Evolutionary conservation across 495 filamentous ascomycete genomes (phyloP), one percentile per base, ranked within the genome.

Genomic region (Xylaria telfairii): DNA sequence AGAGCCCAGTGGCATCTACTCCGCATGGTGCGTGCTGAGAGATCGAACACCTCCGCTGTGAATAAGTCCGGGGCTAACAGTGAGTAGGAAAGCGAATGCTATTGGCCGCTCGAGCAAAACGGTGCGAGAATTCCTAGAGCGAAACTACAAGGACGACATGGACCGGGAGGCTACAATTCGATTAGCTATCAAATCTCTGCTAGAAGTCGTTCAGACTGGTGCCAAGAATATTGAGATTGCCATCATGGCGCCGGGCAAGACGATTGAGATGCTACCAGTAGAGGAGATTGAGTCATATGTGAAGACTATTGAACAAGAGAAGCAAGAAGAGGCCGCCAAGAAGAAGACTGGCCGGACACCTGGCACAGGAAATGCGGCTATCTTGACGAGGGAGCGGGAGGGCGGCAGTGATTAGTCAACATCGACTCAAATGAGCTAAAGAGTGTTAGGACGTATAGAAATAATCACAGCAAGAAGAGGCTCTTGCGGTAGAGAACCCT

Each of bases 171-270:
- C 93, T 71, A 98, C 96, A n/a, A 94, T 99, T 81, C 93, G 96
- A 80, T 86, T 99, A 74, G 94, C 96, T 21, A 94, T 98, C 85
- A 98, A 98, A 87, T 98, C 95, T 53, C 87, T 99, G 72, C 84
- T 99, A 73, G 96, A 99, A 84, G 96, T 99, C 62, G 96, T 99
- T 69, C 96, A 99, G 80, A 99, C 96, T 17, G 96, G 96, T 60
- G 96, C 96, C 34, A 99, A 99, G 89, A 99, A 99, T 81, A 99
- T 99, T 77, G 96, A 99, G 84, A 97, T 99, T 74, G 96, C 96
- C 39, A 92, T 99, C 80, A 98, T 99, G 96, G 92, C 94, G 32
- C 93, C 96, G n/a, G 95, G 93, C 57, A 92, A 96, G 85, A 76
- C 85, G 17, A 86, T 99, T 67, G 96, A 98, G 88, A 95, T 98